Percentiles rank a stretch among this genome's conserved stretches.
These are phyloP conservation scores for Yarrowia divulgata DNA, from an alignment of 805 yeast species.

Conservation along the genomic window DNA sequence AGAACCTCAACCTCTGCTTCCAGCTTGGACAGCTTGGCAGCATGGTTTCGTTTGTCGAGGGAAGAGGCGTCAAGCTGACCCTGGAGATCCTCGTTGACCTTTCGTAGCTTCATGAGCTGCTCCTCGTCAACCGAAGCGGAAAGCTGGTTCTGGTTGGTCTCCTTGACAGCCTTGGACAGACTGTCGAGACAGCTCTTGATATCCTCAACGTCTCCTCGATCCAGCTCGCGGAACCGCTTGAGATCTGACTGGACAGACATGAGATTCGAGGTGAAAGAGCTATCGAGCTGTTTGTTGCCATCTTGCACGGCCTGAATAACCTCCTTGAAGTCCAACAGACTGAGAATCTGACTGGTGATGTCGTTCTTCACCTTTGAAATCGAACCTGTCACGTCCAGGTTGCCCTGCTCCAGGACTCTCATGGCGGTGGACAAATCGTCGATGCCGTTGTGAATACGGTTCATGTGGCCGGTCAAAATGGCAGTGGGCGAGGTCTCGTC, in stretches of 20 bases:
- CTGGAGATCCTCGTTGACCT: slow-evolving; percentile 13
- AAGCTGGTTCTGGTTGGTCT: slow-evolving; percentile 2
- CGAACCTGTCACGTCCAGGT: slow-evolving; percentile 11
- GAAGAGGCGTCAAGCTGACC: slow-evolving; percentile 11
- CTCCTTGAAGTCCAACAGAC: slow-evolving; percentile 4
- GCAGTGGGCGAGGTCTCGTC: slow-evolving; percentile 32
- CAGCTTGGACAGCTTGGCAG: slow-evolving; percentile 10
- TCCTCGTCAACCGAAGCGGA: not conserved
- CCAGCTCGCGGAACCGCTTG: slow-evolving; percentile 18
- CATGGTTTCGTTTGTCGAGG: slow-evolving; percentile 7
- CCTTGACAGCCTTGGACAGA: not conserved
- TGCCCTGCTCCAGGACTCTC: slow-evolving; percentile 15
- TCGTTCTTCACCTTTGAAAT: slow-evolving; percentile 7
- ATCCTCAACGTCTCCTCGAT: slow-evolving; percentile 4
- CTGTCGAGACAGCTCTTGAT: slow-evolving; percentile 22
- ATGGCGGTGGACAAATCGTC: slow-evolving; percentile 15
- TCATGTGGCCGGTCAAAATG: slow-evolving; percentile 30
- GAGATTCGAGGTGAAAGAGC: slow-evolving; percentile 21
- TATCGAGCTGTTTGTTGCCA: slow-evolving; percentile 13
- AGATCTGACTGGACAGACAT: slow-evolving; percentile 23
- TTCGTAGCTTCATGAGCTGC: not conserved
- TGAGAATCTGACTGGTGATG: not conserved
- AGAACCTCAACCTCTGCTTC: slow-evolving; percentile 11
- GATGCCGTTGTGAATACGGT: slow-evolving; percentile 28
- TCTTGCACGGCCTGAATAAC: slow-evolving; percentile 10